Evolutionary conservation across 352 stramenopile species (phyloP), one percentile per base, ranked within the genome.

Genomic region (Bremia lactucae): DNA sequence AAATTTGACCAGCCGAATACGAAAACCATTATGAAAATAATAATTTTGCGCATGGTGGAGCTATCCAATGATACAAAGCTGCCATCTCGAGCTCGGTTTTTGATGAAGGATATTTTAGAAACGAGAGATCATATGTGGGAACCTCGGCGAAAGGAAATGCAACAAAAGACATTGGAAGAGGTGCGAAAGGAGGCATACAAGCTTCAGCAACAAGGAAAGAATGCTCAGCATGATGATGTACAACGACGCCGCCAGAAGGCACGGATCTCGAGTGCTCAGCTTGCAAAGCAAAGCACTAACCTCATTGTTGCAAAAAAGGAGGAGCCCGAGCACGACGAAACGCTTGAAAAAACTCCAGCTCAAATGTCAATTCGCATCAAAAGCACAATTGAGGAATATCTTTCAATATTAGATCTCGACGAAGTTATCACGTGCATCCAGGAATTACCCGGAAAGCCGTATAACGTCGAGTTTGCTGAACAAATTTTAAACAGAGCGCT

Each of bases 91-190:
- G 59, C 71, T 20, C 74, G 79, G 10, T 94, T 94, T 52, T 40
- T 94, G 33, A 40, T 92, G 7, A 90, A 89, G 48, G 82, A 94
- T 53, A 33, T 92, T 1, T 25, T 94, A 3, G 82, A 94, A 58
- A 87, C 85, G 55, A 57, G 79, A 38, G 82, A 92, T 23, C 75
- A 92, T 50, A 71, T 87, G 60, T 94, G 82, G 82, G 73, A 90
- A 29, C 82, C 82, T 37, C 68, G 82, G 14, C 76, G 82, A 14
- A 83, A 88, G 65, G 79, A 91, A 54, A 58, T 94, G 43, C 82
- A 94, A 62, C 74, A 92, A 39, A 87, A 91, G 42, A 92, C 82
- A 1, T 57, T 94, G 22, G 72, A 89, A 0, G 77, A 94, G 65
- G 72, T 94, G 19, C 75, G 82, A 16, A 68, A 57, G 4, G 82